phyloP scores from a whole-genome alignment of 1,284 basidiomycete genomes.

The Calocybe gambosa region DNA sequence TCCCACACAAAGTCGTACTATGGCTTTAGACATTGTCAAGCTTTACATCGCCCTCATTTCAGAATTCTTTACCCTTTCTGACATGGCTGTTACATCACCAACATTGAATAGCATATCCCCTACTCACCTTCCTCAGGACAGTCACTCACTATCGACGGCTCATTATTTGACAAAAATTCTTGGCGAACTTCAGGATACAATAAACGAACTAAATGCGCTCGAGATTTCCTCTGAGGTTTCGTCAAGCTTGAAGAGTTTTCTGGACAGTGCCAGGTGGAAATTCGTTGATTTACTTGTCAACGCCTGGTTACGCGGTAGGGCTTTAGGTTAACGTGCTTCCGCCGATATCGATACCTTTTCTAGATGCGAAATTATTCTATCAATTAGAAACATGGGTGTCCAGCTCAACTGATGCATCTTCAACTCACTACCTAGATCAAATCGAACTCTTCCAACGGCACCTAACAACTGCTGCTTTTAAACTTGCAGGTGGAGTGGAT shows the following conservation, averaged over 20 bases:
- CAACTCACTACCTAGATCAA: conserved; percentile 65
- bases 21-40: conserved; percentile 89
- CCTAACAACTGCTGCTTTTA: conserved; percentile 74
- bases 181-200: conserved; percentile 80
- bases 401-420: conserved; percentile 48
- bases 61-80: conserved; percentile 86
- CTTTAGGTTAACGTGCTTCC: background rate
- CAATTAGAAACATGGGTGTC: conserved; percentile 83
- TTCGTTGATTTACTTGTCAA: conserved; percentile 80
- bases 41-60: conserved; percentile 84
- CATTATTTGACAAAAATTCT: conserved; percentile 79
- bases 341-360: conserved; percentile 1
- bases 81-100: conserved; percentile 56
- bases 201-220: conserved; percentile 75
- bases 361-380: conserved; percentile 85
- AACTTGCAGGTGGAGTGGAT: conserved; percentile 78
- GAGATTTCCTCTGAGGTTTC: conserved; percentile 76
- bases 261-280: conserved; percentile 84
- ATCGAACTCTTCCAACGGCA: conserved; percentile 84
- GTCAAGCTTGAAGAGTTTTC: conserved; percentile 62
- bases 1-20: conserved; percentile 78
- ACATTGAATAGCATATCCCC: conserved; percentile 30
- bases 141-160: conserved; percentile 79
- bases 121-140: conserved; percentile 67
- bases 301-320: conserved; percentile 79